A percentile compares a stretch with the other conserved stretches of the same genome.
Conservation (phyloP, 176 grass and related monocot genomes). For the Oropetium thomaeum region DNA sequence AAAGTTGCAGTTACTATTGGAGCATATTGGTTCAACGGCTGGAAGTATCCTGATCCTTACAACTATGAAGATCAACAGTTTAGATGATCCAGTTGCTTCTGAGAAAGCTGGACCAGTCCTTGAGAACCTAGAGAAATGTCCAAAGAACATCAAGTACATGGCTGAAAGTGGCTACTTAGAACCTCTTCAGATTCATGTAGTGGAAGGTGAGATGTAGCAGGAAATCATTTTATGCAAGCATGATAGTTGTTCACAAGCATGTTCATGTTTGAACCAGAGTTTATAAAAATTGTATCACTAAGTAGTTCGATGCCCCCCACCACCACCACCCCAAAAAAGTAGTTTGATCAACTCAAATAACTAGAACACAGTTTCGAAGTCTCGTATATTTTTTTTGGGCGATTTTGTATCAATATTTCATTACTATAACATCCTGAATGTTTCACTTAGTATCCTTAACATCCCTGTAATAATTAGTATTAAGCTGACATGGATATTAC, state of each 20-base stretch:
- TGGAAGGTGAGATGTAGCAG: constrained; percentile 59
- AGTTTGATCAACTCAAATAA: constrained; percentile 2
- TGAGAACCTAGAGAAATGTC: constrained; percentile 74
- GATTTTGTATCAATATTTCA: neutral
- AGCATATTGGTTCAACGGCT: constrained; percentile 54
- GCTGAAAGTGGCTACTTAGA: constrained; percentile 87
- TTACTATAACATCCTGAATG: neutral
- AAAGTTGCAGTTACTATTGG: constrained; percentile 53
- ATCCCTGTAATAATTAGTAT: constrained; percentile 2
- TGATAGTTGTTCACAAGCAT: neutral
- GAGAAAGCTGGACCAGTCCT: constrained; percentile 61
- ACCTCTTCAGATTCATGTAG: constrained; percentile 71
- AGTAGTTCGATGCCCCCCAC: too few species aligned
- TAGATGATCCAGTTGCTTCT: constrained; percentile 50
- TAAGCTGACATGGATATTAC: constrained; percentile 29
- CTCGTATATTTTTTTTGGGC: too few species aligned
- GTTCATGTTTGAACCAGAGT: constrained; percentile 12
- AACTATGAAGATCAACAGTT: constrained; percentile 69
- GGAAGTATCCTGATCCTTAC: constrained; percentile 71
- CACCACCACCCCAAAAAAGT: too few species aligned
- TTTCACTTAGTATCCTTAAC: neutral
- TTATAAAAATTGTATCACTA: constrained; percentile 11
- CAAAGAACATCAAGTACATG: constrained; percentile 85
- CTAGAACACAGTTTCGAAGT: neutral
- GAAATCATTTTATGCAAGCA: constrained; percentile 9